phyloP scores from a whole-genome alignment of 768 basidiomycete genomes.

The Fibroporia radiculosa region DNA sequence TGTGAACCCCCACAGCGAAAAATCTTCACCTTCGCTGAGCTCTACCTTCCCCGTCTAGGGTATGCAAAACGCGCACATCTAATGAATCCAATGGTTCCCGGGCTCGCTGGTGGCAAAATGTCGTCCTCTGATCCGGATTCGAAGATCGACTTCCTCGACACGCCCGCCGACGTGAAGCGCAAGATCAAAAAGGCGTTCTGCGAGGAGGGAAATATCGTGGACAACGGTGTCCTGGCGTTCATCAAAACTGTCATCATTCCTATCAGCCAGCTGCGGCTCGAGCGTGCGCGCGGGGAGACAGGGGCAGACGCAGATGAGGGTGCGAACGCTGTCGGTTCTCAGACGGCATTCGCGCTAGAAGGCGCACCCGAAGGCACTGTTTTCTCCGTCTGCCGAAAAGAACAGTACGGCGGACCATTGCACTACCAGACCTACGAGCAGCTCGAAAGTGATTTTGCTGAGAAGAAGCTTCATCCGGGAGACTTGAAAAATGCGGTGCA shows the following conservation, averaged over 20 bases:
- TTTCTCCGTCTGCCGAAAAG: conserved; percentile 71
- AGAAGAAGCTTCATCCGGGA: conserved; percentile 76
- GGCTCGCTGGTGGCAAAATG: conserved; percentile 94
- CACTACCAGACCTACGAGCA: conserved; percentile 66
- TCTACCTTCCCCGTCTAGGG: conserved; percentile 88
- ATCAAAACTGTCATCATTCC: conserved; percentile 84
- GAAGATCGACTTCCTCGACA: conserved; percentile 96
- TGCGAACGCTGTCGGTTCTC: conserved; percentile 40
- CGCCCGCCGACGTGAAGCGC: conserved; percentile 72
- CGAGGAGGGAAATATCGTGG: conserved; percentile 82
- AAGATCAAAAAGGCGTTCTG: conserved; percentile 93
- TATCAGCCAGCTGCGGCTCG: conserved; percentile 67
- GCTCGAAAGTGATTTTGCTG: conserved; percentile 67
- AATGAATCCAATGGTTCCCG: conserved; percentile 98
- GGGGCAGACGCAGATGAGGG: conserved; percentile 34
- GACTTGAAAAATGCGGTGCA: conserved; percentile 81
- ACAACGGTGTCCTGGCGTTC: conserved; percentile 87
- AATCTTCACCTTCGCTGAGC: conserved; percentile 97
- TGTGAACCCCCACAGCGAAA: conserved; percentile 57
- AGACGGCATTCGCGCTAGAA: conserved; percentile 55
- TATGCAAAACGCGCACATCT: conserved; percentile 93
- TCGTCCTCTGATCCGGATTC: conserved; percentile 96
- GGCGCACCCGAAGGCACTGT: conserved; percentile 77
- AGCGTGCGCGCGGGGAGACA: conserved; percentile 40
- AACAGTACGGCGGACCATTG: conserved; percentile 72